Conservation (phyloP, 2,329 filamentous ascomycete genomes). For the Penicillium sp. region DNA sequence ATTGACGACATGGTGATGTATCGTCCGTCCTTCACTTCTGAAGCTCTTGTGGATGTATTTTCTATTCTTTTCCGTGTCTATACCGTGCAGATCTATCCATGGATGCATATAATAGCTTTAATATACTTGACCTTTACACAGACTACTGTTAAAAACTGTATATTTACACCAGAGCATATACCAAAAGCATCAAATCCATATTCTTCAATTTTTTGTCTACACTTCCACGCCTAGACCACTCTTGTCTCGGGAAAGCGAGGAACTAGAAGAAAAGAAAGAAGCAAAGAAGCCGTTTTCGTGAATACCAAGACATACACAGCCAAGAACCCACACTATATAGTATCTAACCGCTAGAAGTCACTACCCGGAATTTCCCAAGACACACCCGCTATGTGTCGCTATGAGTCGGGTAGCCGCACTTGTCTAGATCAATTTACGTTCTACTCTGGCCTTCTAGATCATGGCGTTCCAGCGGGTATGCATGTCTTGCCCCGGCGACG, state of each 20-base stretch:
- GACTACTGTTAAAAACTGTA: not conserved
- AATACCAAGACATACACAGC: not conserved
- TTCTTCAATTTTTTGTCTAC: not conserved
- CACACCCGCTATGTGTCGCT: not conserved
- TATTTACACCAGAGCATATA: not conserved
- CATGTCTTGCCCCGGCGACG: not conserved
- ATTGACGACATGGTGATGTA: slow-evolving; percentile 9
- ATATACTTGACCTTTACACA: not conserved
- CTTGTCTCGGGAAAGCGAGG: not conserved
- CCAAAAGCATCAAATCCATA: not conserved
- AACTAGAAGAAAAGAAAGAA: not conserved
- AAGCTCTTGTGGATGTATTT: not conserved
- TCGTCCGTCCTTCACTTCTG: not conserved
- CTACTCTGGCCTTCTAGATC: not conserved
- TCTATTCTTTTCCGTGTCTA: not conserved
- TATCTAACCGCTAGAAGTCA: not conserved
- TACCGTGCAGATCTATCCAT: not conserved
- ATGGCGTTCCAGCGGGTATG: not conserved
- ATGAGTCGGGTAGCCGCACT: not conserved
- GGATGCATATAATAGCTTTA: not conserved
- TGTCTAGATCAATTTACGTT: not conserved
- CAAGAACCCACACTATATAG: not conserved
- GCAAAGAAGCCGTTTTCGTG: not conserved
- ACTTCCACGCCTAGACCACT: not conserved
- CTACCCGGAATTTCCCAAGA: not conserved